Evolutionary conservation across 2,329 filamentous ascomycete genomes (phyloP).

Genomic region (Calonectria crousiana): DNA sequence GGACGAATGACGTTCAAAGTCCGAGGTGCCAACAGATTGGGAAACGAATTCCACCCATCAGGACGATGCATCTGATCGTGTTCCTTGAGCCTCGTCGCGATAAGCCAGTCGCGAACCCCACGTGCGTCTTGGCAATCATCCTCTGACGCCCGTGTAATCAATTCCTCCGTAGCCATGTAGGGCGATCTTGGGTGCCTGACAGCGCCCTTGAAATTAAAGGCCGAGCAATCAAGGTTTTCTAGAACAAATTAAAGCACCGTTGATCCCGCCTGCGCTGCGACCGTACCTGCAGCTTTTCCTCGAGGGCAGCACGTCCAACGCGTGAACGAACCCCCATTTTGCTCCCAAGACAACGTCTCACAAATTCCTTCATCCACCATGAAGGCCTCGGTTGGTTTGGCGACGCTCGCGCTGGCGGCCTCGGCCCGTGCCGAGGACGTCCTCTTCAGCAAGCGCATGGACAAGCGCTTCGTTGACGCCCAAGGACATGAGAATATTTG

Average conservation of each 20-base stretch:
- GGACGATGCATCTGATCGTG: constrained; percentile 5
- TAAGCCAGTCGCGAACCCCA: constrained; percentile 43
- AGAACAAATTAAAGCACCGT: constrained; percentile 29
- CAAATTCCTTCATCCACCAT: constrained; percentile 24
- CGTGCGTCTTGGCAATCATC: constrained; percentile 43
- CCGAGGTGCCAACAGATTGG: neutral
- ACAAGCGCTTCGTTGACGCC: constrained; percentile 62
- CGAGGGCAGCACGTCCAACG: neutral
- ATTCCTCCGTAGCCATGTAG: neutral
- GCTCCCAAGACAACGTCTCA: neutral
- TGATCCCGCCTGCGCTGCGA: constrained; percentile 13
- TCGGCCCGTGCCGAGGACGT: constrained; percentile 56
- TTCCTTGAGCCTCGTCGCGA: constrained; percentile 20
- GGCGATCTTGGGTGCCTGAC: neutral
- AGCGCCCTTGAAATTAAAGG: neutral
- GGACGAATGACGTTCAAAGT: neutral
- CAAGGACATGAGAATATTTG: constrained; percentile 67
- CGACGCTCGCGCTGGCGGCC: constrained; percentile 43
- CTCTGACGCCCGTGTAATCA: neutral
- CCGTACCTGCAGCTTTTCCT: constrained; percentile 3
- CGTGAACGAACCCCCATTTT: neutral
- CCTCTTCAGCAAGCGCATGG: constrained; percentile 61
- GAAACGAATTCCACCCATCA: constrained; percentile 15
- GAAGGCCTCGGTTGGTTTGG: constrained; percentile 39
- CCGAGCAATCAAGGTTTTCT: constrained; percentile 22